phyloP scores from a whole-genome alignment of 352 stramenopile species.

The Detonula confervacea region DNA sequence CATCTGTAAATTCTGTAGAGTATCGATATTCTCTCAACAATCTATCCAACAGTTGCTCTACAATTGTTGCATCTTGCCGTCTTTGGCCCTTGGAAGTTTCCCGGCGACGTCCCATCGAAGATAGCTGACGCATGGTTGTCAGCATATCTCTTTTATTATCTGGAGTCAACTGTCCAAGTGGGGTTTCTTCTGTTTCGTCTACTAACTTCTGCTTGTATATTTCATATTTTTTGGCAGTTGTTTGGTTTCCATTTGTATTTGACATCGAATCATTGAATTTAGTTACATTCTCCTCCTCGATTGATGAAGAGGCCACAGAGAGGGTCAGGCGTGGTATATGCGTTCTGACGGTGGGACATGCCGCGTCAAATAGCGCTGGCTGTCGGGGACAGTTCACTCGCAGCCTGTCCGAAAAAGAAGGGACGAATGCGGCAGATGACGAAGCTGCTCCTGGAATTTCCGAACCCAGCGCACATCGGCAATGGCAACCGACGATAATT shows the following conservation, averaged over 20 bases:
- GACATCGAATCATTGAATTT: not conserved
- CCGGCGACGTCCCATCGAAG: constrained; percentile 29
- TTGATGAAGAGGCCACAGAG: not conserved
- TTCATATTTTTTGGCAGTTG: not conserved
- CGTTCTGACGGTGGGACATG: not conserved
- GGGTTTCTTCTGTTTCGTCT: constrained; percentile 20
- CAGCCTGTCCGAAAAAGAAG: too few relatives aligned
- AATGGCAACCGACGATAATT: too few relatives aligned
- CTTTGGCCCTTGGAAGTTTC: constrained; percentile 12
- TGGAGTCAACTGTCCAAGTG: constrained; percentile 21
- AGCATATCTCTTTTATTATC: constrained; percentile 42
- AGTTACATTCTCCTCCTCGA: not conserved
- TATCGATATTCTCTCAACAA: constrained; percentile 28
- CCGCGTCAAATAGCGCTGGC: not conserved
- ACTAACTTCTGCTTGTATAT: constrained; percentile 7
- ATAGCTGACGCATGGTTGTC: constrained; percentile 37
- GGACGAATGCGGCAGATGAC: not conserved
- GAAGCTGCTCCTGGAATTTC: not conserved
- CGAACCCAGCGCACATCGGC: not conserved
- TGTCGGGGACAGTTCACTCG: too few relatives aligned
- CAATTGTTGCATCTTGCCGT: constrained; percentile 36
- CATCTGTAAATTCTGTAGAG: not conserved
- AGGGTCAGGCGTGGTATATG: not conserved
- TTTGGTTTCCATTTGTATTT: not conserved
- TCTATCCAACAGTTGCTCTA: constrained; percentile 40